Evolutionary conservation across 805 yeast species (phyloP), one percentile per base, ranked within the genome.

Genomic region (Cephaloascus albidus): DNA sequence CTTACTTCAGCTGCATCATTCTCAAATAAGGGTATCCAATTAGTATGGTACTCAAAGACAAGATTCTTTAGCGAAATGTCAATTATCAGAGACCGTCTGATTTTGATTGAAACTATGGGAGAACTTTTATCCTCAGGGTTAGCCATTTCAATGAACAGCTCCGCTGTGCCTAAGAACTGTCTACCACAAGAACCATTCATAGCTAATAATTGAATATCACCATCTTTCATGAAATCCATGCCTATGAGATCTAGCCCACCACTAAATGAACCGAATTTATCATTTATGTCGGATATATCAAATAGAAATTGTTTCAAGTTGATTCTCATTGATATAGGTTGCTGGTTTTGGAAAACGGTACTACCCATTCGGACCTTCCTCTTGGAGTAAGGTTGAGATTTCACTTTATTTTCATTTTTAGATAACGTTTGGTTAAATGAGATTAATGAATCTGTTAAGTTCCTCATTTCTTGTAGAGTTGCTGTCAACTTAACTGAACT

Each of bases 41-140:
- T 56, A 0, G 88, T 76, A 47, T 77, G 72, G 47, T 83, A 84
- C 33, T 78, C 76, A 2, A 81, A 5, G 4, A 60, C 46, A 10
- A 74, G 39, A 42, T 78, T 75, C 28, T 73, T 61, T 18, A 81
- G 44, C 35, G 65, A 61, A 2, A 78, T 46, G 20, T 69, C 73
- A 4, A 69, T 38, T 3, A 52, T 53, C 10, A 61, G 58, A 4
- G 58, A 59, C 8, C 58, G 48, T 20, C 55, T 58, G 3, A 61
- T 44, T 36, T 65, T 67, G 14, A 70, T 40, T 2, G 67, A 65
- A 1, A 74, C 43, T 40, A 67, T 52, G 1, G 78, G 78, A 5
- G 54, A 47, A 10, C 57, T 55, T 38, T 40, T 48, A 38, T 60
- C 63, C 35, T 58, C 60, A 12, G 52, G 46, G 43, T 57, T 61